Percentiles rank a stretch among this genome's conserved stretches.
phyloP scores from a whole-genome alignment of 352 stramenopile genomes.

The Phytophthora vignae region DNA sequence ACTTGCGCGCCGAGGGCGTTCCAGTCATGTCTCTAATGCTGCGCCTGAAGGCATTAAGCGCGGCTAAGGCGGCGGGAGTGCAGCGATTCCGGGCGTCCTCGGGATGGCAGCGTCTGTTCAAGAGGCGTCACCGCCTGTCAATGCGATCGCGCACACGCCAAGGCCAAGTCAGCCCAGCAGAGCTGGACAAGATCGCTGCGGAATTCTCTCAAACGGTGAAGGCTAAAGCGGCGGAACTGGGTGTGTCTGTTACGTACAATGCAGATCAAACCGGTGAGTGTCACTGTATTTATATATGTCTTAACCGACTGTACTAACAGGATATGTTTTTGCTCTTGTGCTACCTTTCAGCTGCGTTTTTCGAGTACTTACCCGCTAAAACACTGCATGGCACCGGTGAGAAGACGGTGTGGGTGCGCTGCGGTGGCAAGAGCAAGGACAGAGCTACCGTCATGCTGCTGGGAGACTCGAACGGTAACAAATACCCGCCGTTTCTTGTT shows the following conservation, averaged over 20 bases:
- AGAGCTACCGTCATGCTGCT: conserved; percentile 6
- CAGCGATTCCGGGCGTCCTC: background rate
- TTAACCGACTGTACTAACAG: no score
- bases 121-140: conserved; percentile 1
- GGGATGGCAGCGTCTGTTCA: conserved; percentile 2
- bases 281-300: no score
- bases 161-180: conserved; percentile 1
- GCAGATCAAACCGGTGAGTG: background rate
- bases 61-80: no score
- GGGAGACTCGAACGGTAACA: conserved; percentile 1
- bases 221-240: conserved; percentile 1
- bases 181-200: no score
- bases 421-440: conserved; percentile 9
- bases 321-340: no score
- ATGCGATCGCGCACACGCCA: conserved; percentile 4
- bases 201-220: background rate
- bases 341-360: conserved; percentile 3
- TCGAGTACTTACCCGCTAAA: conserved; percentile 8
- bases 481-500: conserved; percentile 4
- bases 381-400: conserved; percentile 1
- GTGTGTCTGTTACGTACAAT: conserved; percentile 10
- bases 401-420: conserved; percentile 12
- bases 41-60: no score
- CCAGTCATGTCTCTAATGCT: no score
- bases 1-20: no score